Evolutionary conservation across 805 yeast species (phyloP).

Genomic region (Yamadazyma akitaensis): DNA sequence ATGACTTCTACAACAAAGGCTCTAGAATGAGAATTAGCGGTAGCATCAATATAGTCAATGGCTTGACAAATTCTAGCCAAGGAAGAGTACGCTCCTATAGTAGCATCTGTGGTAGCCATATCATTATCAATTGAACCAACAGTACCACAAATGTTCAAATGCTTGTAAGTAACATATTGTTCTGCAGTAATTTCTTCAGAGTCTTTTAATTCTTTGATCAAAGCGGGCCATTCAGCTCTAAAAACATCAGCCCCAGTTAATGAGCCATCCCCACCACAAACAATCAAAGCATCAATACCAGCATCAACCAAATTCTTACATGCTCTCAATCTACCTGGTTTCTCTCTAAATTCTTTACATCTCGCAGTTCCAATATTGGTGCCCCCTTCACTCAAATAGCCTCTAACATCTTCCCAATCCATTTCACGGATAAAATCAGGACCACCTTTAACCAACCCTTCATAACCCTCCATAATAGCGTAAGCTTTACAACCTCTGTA

Average conservation of each 20-base stretch:
- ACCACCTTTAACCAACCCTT: slow-evolving; percentile 89
- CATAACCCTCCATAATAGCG: slow-evolving; percentile 92
- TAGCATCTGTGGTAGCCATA: slow-evolving; percentile 95
- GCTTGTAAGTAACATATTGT: slow-evolving; percentile 59
- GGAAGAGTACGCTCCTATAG: slow-evolving; percentile 95
- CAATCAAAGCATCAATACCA: slow-evolving; percentile 93
- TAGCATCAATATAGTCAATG: slow-evolving; percentile 95
- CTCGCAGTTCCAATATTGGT: slow-evolving; percentile 96
- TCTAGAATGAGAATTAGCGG: slow-evolving; percentile 94
- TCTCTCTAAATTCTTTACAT: slow-evolving; percentile 78
- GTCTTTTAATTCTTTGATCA: slow-evolving; percentile 66
- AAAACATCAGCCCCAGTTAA: slow-evolving; percentile 95
- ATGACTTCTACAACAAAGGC: slow-evolving; percentile 98
- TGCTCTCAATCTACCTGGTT: slow-evolving; percentile 78
- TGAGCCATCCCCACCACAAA: slow-evolving; percentile 99
- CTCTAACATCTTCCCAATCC: slow-evolving; percentile 94
- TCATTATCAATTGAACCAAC: slow-evolving; percentile 98
- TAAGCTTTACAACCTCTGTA: slow-evolving; percentile 83
- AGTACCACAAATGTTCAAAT: slow-evolving; percentile 83
- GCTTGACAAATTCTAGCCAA: slow-evolving; percentile 89
- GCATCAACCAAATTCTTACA: slow-evolving; percentile 79
- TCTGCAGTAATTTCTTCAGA: slow-evolving; percentile 55
- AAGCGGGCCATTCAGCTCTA: slow-evolving; percentile 91
- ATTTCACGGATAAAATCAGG: slow-evolving; percentile 63
- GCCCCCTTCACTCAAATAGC: slow-evolving; percentile 91